phyloP scores from a whole-genome alignment of 768 basidiomycete genomes.

The Boletus edulis region DNA sequence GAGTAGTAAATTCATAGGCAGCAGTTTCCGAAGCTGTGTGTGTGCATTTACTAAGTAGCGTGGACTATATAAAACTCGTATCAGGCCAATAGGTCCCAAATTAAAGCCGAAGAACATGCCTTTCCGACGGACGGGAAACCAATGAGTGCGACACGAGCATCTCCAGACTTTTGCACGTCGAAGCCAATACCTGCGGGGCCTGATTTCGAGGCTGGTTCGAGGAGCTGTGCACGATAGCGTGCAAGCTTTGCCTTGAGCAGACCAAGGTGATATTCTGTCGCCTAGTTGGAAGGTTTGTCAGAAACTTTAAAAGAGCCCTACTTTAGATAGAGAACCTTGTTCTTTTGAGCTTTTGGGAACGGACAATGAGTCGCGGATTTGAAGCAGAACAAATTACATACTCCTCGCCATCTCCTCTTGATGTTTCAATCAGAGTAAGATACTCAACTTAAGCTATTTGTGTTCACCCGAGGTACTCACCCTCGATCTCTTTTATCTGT shows the following conservation, averaged over 20 bases:
- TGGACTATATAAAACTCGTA: conserved; percentile 54
- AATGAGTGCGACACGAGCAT: conserved; percentile 88
- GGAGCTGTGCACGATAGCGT: conserved; percentile 89
- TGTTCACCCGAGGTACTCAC: conserved; percentile 43
- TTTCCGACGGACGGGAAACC: conserved; percentile 97
- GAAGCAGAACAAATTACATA: conserved; percentile 43
- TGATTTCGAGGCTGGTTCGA: conserved; percentile 87
- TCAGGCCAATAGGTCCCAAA: conserved; percentile 2
- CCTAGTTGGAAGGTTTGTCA: conserved; percentile 43
- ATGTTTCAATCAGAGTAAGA: conserved; percentile 10
- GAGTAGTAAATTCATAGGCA: conserved; percentile 94
- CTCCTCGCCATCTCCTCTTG: conserved; percentile 97
- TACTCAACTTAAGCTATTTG: background rate
- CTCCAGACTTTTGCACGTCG: conserved; percentile 84
- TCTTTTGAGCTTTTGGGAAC: conserved; percentile 78
- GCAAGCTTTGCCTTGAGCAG: conserved; percentile 93
- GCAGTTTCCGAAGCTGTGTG: conserved; percentile 87
- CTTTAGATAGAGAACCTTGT: conserved; percentile 60
- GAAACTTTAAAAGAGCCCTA: conserved; percentile 1
- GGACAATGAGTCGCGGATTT: background rate
- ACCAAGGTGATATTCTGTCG: conserved; percentile 93
- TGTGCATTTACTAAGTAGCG: conserved; percentile 87
- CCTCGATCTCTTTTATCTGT: conserved; percentile 95
- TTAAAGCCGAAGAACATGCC: conserved; percentile 32
- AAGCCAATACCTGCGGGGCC: conserved; percentile 81